Percentiles rank a stretch among this genome's conserved stretches.
phyloP scores from a whole-genome alignment of 176 grass and related monocot genomes.

The Elymus sibiricus region DNA sequence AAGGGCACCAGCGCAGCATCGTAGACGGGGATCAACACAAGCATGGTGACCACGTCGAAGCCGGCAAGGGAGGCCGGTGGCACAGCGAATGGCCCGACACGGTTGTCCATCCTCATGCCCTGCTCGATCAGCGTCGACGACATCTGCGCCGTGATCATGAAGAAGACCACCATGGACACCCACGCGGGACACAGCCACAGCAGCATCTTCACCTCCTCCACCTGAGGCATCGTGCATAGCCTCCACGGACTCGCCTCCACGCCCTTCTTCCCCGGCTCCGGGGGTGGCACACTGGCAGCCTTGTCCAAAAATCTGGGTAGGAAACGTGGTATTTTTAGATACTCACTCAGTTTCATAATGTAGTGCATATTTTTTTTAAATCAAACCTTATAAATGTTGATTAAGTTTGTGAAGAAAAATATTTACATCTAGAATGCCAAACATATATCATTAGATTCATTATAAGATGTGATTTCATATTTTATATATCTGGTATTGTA shows the following conservation, averaged over 20 bases:
- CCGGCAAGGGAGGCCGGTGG: constrained; percentile 38
- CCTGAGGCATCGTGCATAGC: constrained; percentile 51
- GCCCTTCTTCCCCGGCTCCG: background rate
- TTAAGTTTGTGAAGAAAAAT: too few relatives aligned
- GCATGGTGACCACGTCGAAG: constrained; percentile 17
- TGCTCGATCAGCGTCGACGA: constrained; percentile 50
- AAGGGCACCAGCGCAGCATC: constrained; percentile 27
- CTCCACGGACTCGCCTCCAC: constrained; percentile 17
- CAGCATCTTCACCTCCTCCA: constrained; percentile 57
- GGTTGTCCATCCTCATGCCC: constrained; percentile 40
- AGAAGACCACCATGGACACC: constrained; percentile 35
- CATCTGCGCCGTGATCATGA: constrained; percentile 27
- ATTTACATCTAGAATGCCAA: too few relatives aligned
- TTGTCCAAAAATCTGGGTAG: constrained; percentile 43
- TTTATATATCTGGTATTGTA: too few relatives aligned
- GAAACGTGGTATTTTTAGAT: background rate
- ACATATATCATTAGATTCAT: too few relatives aligned
- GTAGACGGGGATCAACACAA: constrained; percentile 34
- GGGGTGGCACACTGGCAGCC: constrained; percentile 31
- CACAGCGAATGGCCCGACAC: background rate
- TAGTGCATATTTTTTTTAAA: too few relatives aligned
- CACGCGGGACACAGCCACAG: constrained; percentile 24
- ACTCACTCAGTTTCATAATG: too few relatives aligned
- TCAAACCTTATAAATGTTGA: too few relatives aligned
- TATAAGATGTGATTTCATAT: too few relatives aligned